Evolutionary conservation across 1,284 basidiomycete species (phyloP).

Genomic region (Inonotus obliquus): DNA sequence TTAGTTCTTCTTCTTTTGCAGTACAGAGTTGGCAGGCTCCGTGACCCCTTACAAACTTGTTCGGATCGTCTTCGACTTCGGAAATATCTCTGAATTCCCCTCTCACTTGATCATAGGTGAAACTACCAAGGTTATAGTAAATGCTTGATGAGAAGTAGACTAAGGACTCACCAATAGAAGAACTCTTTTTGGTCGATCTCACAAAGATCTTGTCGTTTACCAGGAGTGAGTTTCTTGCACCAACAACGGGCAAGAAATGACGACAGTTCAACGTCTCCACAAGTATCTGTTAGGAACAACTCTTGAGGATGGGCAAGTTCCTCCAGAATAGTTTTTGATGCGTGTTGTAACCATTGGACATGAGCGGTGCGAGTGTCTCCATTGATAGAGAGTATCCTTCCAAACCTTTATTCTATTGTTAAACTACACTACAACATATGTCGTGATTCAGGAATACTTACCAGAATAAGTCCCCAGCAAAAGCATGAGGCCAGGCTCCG

Average conservation of each 20-base stretch:
- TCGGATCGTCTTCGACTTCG: slow-evolving; percentile 18
- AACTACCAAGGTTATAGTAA: slow-evolving; percentile 21
- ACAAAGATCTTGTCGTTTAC: background rate
- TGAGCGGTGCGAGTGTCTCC: slow-evolving; percentile 42
- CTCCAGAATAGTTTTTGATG: slow-evolving; percentile 48
- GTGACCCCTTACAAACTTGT: background rate
- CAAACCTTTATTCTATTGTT: slow-evolving; percentile 49
- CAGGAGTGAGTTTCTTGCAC: slow-evolving; percentile 5
- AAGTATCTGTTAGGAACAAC: slow-evolving; percentile 54
- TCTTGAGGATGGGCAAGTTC: slow-evolving; percentile 60
- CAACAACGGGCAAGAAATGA: slow-evolving; percentile 28
- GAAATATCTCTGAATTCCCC: slow-evolving; percentile 33
- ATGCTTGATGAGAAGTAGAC: background rate
- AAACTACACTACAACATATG: slow-evolving; percentile 7
- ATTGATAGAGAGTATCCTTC: slow-evolving; percentile 49
- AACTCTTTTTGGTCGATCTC: slow-evolving; percentile 37
- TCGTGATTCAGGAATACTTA: slow-evolving; percentile 24
- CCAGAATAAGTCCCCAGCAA: slow-evolving; percentile 58
- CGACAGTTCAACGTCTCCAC: slow-evolving; percentile 38
- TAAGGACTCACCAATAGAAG: slow-evolving; percentile 49
- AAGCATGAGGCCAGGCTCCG: slow-evolving; percentile 33
- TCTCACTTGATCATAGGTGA: slow-evolving; percentile 26
- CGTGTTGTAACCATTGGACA: slow-evolving; percentile 68
- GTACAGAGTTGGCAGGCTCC: slow-evolving; percentile 3
- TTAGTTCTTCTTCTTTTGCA: background rate